Evolutionary conservation across 345 rosid species (phyloP).

Genomic region (Tarenaya hassleriana): DNA sequence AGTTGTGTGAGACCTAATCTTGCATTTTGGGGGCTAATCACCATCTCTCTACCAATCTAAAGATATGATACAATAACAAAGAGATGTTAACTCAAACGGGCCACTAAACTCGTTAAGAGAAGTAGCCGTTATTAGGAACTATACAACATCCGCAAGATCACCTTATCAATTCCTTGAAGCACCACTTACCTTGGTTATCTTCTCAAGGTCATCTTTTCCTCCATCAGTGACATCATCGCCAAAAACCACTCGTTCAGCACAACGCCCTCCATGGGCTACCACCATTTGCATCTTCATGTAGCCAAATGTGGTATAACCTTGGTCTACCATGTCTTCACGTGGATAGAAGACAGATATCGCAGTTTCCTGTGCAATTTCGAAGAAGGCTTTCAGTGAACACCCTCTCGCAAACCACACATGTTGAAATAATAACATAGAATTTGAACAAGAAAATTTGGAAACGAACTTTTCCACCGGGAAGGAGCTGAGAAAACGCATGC

Average conservation of each 20-base stretch:
- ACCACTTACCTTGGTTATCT: constrained; percentile 69
- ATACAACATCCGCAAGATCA: not conserved
- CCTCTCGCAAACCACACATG: constrained; percentile 4
- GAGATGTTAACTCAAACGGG: not conserved
- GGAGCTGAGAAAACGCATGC: constrained; percentile 99
- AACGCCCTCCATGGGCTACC: constrained; percentile 94
- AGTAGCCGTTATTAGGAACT: not conserved
- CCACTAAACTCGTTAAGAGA: too few relatives aligned
- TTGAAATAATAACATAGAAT: constrained; percentile 5
- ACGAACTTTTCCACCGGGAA: constrained; percentile 91
- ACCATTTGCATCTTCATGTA: constrained; percentile 99
- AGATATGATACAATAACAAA: constrained; percentile 12
- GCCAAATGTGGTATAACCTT: constrained; percentile 94
- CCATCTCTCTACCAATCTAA: constrained; percentile 98
- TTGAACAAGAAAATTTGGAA: constrained; percentile 6
- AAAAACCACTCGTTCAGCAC: constrained; percentile 81
- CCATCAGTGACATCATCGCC: constrained; percentile 91
- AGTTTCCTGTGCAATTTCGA: constrained; percentile 55
- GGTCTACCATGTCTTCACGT: constrained; percentile 91
- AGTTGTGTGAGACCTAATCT: constrained; percentile 65
- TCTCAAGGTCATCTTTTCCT: constrained; percentile 86
- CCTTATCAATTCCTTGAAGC: not conserved
- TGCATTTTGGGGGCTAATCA: constrained; percentile 87
- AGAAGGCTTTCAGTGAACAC: constrained; percentile 3
- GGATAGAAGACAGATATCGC: constrained; percentile 94